These are phyloP conservation scores for Anthostomella pinea DNA, from an alignment of 2,329 filamentous ascomycete genomes.

Conservation along the genomic window DNA sequence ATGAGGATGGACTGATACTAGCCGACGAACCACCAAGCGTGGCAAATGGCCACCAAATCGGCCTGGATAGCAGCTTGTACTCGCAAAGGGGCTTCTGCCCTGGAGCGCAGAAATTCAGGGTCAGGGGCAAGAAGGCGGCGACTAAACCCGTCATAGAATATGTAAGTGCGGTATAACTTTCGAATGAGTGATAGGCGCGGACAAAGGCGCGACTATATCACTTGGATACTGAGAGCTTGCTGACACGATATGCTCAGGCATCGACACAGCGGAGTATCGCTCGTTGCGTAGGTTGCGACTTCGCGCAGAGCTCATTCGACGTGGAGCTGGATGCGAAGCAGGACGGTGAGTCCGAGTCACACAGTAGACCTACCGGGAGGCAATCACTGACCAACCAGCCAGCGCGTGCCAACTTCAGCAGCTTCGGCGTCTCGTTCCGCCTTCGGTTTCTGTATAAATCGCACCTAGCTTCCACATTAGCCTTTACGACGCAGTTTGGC, in stretches of 20 bases:
- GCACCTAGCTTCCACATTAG: constrained; percentile 33
- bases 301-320: constrained; percentile 16
- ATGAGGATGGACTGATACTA: constrained; percentile 22
- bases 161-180: constrained; percentile 12
- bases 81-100: constrained; percentile 37
- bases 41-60: constrained; percentile 28
- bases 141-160: constrained; percentile 30
- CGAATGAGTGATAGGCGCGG: neutral
- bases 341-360: constrained; percentile 21
- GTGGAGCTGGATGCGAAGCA: constrained; percentile 18
- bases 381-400: neutral
- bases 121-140: constrained; percentile 35
- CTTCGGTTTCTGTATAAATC: constrained; percentile 43
- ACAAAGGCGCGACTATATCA: too few species aligned
- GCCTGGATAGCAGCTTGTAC: constrained; percentile 35
- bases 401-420: constrained; percentile 35
- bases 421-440: constrained; percentile 36
- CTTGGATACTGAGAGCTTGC: too few species aligned
- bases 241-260: too few species aligned
- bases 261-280: constrained; percentile 14
- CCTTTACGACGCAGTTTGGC: constrained; percentile 34
- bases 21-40: constrained; percentile 14
- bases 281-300: constrained; percentile 22
- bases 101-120: constrained; percentile 36
- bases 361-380: too few species aligned